Base-by-base conservation (phyloP, 1,284 basidiomycete genomes). In the Malassezia cuniculi region DNA sequence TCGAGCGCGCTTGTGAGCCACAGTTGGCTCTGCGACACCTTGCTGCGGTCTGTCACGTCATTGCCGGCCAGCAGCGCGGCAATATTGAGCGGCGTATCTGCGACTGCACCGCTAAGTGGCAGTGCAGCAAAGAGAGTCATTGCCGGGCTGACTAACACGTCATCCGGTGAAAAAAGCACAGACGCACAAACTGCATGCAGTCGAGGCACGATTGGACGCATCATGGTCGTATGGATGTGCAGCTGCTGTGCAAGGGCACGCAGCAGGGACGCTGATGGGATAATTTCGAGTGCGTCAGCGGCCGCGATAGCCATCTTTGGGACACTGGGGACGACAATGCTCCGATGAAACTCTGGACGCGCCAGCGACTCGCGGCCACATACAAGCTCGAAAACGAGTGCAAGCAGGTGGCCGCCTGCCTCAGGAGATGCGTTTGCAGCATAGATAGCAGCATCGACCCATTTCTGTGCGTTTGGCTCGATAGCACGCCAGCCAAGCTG, bases 301-400 rank as follows among this genome's bases (percentile, higher is more conserved):
- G 52, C 34, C 1, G 37, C 47, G 0, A 29, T 10, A 6, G 34
- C 41, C 7, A 49, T 24, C 27, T 51, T 52, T 14, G 48, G 35
- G 3, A 58, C 36, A 24, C 49, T 41, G 2, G 56, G 56, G 7
- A 46, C 40, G 24, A 51, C 54, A 0, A 58, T 48, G 17, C 52
- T 48, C 15, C 56, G 47, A 31, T 54, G 43, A 30, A 52, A 58
- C 31, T 58, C 56, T 39, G 51, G 41, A 47, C 46, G 36, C 45
- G 52, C 24, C 27, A 26, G 16, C 12, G 27, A 26, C 17, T 45
- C 42, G 2, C 25, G 21, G 4, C 42, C 42, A 36, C 35, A 32
- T 5, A 48, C 38, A 6, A 50, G 34, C 14, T 41, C 26, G 6
- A 51, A 32, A 1, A 49, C 48, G 9, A 52, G n/a, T n/a, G n/a